These are phyloP conservation scores for Acrocalymma vagum DNA, from an alignment of 2,329 filamentous ascomycete genomes.

Conservation along the genomic window DNA sequence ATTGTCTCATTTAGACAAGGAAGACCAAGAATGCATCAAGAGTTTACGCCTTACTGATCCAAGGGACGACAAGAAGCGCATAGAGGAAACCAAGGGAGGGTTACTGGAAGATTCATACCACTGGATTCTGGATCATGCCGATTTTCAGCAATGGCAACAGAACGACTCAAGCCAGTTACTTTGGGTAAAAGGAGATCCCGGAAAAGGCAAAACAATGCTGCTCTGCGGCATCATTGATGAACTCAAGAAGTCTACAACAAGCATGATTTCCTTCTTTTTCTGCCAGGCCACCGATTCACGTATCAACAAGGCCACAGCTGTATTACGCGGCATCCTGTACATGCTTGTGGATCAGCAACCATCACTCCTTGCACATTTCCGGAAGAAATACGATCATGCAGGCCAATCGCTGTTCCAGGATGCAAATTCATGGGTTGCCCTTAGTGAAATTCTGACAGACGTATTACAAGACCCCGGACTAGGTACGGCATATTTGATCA, in stretches of 20 bases:
- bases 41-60: slow-evolving; percentile 14
- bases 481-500: too few species aligned
- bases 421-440: slow-evolving; percentile 35
- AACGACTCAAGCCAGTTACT: background rate
- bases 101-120: slow-evolving; percentile 9
- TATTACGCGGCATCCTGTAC: slow-evolving; percentile 56
- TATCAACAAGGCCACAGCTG: slow-evolving; percentile 53
- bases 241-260: too few species aligned
- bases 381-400: slow-evolving; percentile 37
- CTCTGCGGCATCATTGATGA: too few species aligned
- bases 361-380: too few species aligned
- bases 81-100: slow-evolving; percentile 5
- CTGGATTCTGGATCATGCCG: slow-evolving; percentile 14
- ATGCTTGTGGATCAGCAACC: slow-evolving; percentile 46
- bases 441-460: too few species aligned
- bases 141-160: slow-evolving; percentile 7
- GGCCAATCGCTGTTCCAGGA: slow-evolving; percentile 32
- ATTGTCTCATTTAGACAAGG: too few species aligned
- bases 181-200: slow-evolving; percentile 8
- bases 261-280: slow-evolving; percentile 52
- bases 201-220: slow-evolving; percentile 12
- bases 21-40: slow-evolving; percentile 16
- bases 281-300: too few species aligned
- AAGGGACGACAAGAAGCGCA: slow-evolving; percentile 8
- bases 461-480: too few species aligned